Conservation (phyloP, 495 filamentous ascomycete genomes). For the Poronia punctata region DNA sequence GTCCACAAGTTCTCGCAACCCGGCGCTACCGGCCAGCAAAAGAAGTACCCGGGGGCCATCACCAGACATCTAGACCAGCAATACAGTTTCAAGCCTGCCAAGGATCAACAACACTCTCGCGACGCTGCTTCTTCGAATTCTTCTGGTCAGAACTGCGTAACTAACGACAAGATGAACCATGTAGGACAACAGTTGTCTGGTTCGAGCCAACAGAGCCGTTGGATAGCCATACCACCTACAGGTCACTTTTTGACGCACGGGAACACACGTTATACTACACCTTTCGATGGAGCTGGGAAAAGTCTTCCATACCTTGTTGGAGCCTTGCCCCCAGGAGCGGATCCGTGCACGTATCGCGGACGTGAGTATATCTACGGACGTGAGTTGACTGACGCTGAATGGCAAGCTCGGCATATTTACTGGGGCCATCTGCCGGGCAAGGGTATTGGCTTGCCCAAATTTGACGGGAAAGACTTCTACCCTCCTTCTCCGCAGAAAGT, state of each 20-base stretch:
- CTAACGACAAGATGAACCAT: not conserved
- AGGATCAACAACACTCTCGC: constrained; percentile 4
- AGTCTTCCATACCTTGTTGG: constrained; percentile 39
- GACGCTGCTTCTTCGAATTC: constrained; percentile 3
- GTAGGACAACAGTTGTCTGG: not conserved
- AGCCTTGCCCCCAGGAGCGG: constrained; percentile 30
- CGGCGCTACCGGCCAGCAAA: constrained; percentile 4
- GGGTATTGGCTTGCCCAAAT: constrained; percentile 45
- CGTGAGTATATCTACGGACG: constrained; percentile 41
- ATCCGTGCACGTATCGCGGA: constrained; percentile 23
- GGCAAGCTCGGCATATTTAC: constrained; percentile 41
- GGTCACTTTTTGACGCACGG: not conserved
- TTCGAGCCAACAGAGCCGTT: not conserved
- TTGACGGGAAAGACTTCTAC: constrained; percentile 52
- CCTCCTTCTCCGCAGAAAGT: constrained; percentile 42
- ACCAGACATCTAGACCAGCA: constrained; percentile 16
- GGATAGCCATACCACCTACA: constrained; percentile 1
- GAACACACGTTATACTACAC: not conserved
- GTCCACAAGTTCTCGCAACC: constrained; percentile 7
- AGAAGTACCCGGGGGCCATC: constrained; percentile 3
- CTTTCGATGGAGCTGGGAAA: not conserved
- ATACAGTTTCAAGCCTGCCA: constrained; percentile 18
- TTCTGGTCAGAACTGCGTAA: not conserved
- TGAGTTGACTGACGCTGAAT: constrained; percentile 41
- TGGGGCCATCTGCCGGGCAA: constrained; percentile 41